Base-by-base conservation (phyloP, 495 filamentous ascomycete species). In the Cercophora samala region DNA sequence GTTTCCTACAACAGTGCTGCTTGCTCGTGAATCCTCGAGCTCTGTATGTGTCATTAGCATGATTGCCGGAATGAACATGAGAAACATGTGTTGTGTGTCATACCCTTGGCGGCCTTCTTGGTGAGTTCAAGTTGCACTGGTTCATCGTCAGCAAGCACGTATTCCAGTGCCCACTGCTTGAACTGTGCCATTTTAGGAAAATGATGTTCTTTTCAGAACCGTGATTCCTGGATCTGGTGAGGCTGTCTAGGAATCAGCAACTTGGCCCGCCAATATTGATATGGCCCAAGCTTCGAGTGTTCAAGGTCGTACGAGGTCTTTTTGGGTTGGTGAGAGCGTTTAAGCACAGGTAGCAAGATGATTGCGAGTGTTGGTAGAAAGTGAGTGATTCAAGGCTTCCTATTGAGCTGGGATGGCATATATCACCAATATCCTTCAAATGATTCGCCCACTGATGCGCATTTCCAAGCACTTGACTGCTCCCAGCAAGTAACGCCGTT, bases 141-240 rank as follows among this genome's bases (percentile, higher is more conserved):
- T 26, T 76, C 74, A 18, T 81, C 79, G 56, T 83, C 81, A 4
- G 78, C 68, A 65, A 83, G 80, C 63, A 83, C 81, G 71, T 82
- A 83, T 64, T 81, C 72, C 63, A 82, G 71, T 46, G 81, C 81
- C 70, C 77, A 79, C 58, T 81, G 77, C 61, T 79, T 79, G 66
- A 82, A 83, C 66, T 71, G 78, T 25, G 78, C 78, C 80, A 82
- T 82, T 63, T 59, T 46, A 13, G 8, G 29, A 8, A 17, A 11
- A 11, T 46, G 8, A 5, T 11, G 11, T 74, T 26, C 21, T 13
- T 29, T 22, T 60, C 24, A 18, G 19, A 18, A 26, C 24, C 17
- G 58, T 6, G 3, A 17, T 18, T 26, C 23, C 18, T 11, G 9
- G 52, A 26, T 5, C 56, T 66, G 25, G 60, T 59, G 19, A 60